Base-by-base conservation (phyloP, 163 green algal genomes). In the Volvox carteri region DNA sequence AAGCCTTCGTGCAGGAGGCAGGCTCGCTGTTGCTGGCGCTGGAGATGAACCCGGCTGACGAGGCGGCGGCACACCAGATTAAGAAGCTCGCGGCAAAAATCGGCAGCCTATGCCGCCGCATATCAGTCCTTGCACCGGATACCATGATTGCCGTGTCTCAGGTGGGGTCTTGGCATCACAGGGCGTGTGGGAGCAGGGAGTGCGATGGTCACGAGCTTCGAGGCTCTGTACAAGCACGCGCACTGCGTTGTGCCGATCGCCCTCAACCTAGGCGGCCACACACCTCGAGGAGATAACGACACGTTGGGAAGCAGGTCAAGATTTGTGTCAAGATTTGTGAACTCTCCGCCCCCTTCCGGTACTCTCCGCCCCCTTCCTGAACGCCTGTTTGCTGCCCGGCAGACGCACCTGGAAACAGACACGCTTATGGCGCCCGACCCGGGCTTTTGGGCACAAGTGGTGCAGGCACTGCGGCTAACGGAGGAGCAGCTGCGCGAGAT, bases 381-480 rank as follows among this genome's bases (percentile, higher is more conserved):
- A 12, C 68, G 2, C 33, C n/a, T 23, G 35, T n/a, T 28, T 50
- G 21, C 39, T 7, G 41, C 41, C n/a, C n/a, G n/a, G n/a, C 50
- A 85, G 76, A 85, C 76, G 1, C 76, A 85, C 35, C 37, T 85
- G 35, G 76, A 85, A 52, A 54, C 76, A 7, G 12, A 23, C 4
- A 14, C 58, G 52, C 0, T 85, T 7, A 23, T 23, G 2, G 6
- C 52, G 2, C 52, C 76, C 14, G 33, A 50, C 52, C 52, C 76
- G 21, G 76, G 52, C 52, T 37, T 54, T 35, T 85, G 76, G 76
- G 0, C 6, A 7, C 19, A 1, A 0, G 76, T 85, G 52, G 8
- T 54, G 19, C 33, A 73, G 35, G 16, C 1, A 1, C 76, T 85
- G 52, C 11, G 62, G 8, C 76, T 85, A 0, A 74, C 76, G 8